Percentiles rank a stretch among this genome's conserved stretches.
Evolutionary conservation across 2,329 filamentous ascomycete species (phyloP).

Genomic region (Teratosphaeria gauchensis): DNA sequence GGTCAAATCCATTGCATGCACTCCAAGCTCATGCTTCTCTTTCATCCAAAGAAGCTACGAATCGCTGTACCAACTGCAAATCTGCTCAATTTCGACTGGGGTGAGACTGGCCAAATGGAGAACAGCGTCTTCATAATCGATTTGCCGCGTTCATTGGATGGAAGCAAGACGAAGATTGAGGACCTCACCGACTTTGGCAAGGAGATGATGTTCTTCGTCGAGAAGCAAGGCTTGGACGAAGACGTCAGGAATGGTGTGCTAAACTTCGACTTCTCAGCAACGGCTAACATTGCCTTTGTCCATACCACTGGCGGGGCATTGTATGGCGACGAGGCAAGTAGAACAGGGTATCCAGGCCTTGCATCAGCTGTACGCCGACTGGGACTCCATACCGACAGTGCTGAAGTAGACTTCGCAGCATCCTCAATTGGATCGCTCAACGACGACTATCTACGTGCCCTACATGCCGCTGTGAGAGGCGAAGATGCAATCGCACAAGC

Average conservation of each 20-base stretch:
- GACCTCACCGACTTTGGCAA: conserved; percentile 51
- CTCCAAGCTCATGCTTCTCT: conserved; percentile 87
- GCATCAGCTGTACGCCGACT: conserved; percentile 56
- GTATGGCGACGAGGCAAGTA: conserved; percentile 28
- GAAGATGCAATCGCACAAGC: conserved; percentile 13
- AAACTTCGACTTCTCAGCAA: conserved; percentile 74
- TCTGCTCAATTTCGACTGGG: conserved; percentile 79
- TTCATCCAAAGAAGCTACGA: conserved; percentile 61
- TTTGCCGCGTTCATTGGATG: conserved; percentile 51
- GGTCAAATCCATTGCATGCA: conserved; percentile 70
- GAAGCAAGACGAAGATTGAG: conserved; percentile 16
- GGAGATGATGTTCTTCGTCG: conserved; percentile 62
- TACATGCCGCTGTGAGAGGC: conserved; percentile 52
- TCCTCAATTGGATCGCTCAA: conserved; percentile 76
- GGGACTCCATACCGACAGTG: conserved; percentile 38
- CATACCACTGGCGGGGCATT: conserved; percentile 55
- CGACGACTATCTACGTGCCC: conserved; percentile 51
- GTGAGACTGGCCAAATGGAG: conserved; percentile 73
- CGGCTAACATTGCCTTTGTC: conserved; percentile 65
- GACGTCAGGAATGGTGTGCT: conserved; percentile 58
- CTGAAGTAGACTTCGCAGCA: conserved; percentile 55
- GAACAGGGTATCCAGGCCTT: conserved; percentile 66
- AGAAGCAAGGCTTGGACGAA: conserved; percentile 54
- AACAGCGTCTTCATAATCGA: conserved; percentile 92
- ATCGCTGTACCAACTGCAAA: conserved; percentile 85